Percentiles rank a stretch among this genome's conserved stretches.
Conservation (phyloP, 352 stramenopile genomes). For the Pythium aquatile region DNA sequence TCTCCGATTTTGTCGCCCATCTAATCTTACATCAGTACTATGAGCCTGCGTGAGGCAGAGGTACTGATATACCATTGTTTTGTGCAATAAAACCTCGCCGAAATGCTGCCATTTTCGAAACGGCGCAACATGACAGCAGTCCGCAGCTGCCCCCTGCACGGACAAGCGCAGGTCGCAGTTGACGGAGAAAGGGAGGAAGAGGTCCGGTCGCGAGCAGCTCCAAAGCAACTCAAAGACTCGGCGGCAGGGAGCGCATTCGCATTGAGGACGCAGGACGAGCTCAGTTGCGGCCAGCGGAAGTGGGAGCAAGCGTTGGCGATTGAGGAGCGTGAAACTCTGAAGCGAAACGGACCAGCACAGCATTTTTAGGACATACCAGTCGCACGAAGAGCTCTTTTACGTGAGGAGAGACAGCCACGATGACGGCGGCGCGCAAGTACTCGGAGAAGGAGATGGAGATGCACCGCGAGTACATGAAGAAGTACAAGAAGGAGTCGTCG, state of each 20-base stretch:
- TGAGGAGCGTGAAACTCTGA: not conserved
- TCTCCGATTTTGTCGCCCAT: too few species aligned
- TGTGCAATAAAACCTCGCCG: not conserved
- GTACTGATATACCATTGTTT: not conserved
- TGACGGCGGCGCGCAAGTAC: slow-evolving; percentile 27
- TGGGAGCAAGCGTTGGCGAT: not conserved
- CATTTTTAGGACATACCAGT: not conserved
- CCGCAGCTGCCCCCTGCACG: slow-evolving; percentile 20
- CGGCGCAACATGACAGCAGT: slow-evolving; percentile 24
- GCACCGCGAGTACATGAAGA: slow-evolving; percentile 88
- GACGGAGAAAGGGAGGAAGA: slow-evolving; percentile 10
- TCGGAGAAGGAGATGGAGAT: slow-evolving; percentile 78
- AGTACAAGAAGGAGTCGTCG: slow-evolving; percentile 81
- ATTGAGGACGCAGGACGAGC: slow-evolving; percentile 2
- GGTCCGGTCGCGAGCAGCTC: slow-evolving; percentile 2
- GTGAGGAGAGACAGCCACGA: not conserved
- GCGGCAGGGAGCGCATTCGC: not conserved
- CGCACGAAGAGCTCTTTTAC: too few species aligned
- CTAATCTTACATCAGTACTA: too few species aligned
- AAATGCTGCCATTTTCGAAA: slow-evolving; percentile 11
- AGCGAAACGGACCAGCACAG: not conserved
- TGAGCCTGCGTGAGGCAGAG: not conserved
- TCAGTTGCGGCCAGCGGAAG: not conserved
- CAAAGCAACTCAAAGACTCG: not conserved
- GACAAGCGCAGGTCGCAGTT: slow-evolving; percentile 26